Evolutionary conservation across 306 rosid genomes (phyloP).

Genomic region (Rosa chinensis): DNA sequence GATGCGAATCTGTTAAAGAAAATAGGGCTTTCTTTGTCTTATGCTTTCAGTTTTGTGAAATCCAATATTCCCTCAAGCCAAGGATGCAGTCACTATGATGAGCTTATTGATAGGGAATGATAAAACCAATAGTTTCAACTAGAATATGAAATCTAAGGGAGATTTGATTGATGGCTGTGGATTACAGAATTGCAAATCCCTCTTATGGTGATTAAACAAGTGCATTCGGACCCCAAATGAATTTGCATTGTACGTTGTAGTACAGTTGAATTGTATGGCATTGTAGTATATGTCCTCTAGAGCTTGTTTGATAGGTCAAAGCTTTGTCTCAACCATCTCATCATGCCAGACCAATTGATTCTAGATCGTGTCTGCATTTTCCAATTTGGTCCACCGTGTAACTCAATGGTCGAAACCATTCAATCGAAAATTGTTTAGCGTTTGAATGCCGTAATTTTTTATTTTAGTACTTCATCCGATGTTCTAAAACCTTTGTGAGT

Average conservation of each 20-base stretch:
- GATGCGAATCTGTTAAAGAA: conserved; percentile 3
- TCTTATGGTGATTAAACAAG: conserved; percentile 2
- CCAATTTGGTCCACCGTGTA: neutral
- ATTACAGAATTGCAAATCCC: conserved; percentile 11
- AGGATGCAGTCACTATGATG: conserved; percentile 1
- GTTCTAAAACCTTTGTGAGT: neutral
- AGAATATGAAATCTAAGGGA: neutral
- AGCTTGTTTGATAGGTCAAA: conserved; percentile 3
- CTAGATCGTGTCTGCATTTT: neutral
- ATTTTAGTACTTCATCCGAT: too few relatives aligned
- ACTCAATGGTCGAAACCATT: neutral
- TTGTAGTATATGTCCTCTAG: neutral
- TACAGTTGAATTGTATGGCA: conserved; percentile 1
- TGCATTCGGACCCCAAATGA: neutral
- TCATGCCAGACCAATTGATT: neutral
- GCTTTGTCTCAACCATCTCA: conserved; percentile 3
- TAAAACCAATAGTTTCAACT: neutral
- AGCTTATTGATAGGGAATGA: conserved; percentile 1
- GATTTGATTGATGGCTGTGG: neutral
- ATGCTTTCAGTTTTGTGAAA: neutral
- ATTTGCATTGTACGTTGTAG: conserved; percentile 2
- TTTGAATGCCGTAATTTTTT: too few relatives aligned
- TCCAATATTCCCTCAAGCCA: conserved; percentile 5
- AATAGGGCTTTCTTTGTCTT: conserved; percentile 8
- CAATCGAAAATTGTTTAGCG: neutral